Percentiles rank a stretch among this genome's conserved stretches.
phyloP scores from a whole-genome alignment of 805 yeast genomes.

The Ogataea sp. region DNA sequence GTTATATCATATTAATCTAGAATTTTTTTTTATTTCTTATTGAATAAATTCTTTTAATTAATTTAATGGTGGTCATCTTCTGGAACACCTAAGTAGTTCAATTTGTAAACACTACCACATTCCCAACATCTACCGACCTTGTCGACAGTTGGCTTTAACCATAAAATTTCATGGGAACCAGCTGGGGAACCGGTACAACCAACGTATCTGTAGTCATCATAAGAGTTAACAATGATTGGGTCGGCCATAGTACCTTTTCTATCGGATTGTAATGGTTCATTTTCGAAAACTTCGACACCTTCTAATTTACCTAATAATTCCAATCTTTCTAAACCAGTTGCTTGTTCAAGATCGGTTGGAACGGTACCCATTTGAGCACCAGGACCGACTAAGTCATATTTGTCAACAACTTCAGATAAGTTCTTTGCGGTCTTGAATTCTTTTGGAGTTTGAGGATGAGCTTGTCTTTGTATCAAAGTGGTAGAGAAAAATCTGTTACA shows the following conservation, averaged over 20 bases:
- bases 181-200: constrained; percentile 98
- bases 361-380: constrained; percentile 81
- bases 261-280: constrained; percentile 77
- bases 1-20: too few relatives aligned
- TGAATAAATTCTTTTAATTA: constrained; percentile 14
- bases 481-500: constrained; percentile 29
- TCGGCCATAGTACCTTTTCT: constrained; percentile 87
- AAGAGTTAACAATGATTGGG: constrained; percentile 85
- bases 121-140: constrained; percentile 96
- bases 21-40: background rate
- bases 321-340: constrained; percentile 97
- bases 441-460: constrained; percentile 17
- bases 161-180: constrained; percentile 82
- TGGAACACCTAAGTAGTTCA: constrained; percentile 67
- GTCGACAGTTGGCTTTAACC: constrained; percentile 83
- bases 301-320: constrained; percentile 90
- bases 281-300: constrained; percentile 92
- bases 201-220: constrained; percentile 87
- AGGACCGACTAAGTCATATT: constrained; percentile 74
- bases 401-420: constrained; percentile 74
- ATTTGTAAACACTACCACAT: constrained; percentile 91
- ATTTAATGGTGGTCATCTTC: constrained; percentile 56
- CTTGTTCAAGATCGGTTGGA: constrained; percentile 92
- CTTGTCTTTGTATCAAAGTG: constrained; percentile 16
- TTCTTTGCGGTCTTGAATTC: constrained; percentile 54